Evolutionary conservation across 148 eudicot genomes (phyloP).

Genomic region (Fagopyrum homotropicum): DNA sequence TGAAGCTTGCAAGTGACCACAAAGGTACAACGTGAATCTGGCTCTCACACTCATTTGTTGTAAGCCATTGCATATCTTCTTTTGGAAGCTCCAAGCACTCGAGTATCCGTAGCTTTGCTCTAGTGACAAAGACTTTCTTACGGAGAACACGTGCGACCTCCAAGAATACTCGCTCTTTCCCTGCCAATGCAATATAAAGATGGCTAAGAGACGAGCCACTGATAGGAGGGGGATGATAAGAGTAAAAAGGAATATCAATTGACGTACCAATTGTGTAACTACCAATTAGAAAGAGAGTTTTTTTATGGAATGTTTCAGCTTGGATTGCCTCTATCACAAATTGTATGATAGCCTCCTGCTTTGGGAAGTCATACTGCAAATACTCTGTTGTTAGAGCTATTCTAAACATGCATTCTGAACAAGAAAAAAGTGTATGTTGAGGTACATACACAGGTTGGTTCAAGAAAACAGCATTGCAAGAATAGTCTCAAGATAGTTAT

Average conservation of each 20-base stretch:
- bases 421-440: conserved; percentile 7
- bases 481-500: background rate
- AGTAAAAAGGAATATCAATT: conserved; percentile 7
- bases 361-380: conserved; percentile 92
- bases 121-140: conserved; percentile 62
- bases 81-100: conserved; percentile 66
- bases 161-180: conserved; percentile 81
- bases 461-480: background rate
- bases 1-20: conserved; percentile 95
- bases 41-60: conserved; percentile 69
- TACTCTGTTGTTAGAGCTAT: conserved; percentile 5
- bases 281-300: conserved; percentile 85
- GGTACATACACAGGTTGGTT: conserved; percentile 1
- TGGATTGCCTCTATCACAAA: conserved; percentile 91
- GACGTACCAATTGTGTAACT: conserved; percentile 85
- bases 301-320: conserved; percentile 92
- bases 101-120: conserved; percentile 72
- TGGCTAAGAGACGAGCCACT: background rate
- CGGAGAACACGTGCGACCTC: conserved; percentile 82
- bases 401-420: background rate
- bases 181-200: conserved; percentile 25
- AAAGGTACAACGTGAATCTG: conserved; percentile 92
- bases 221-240: conserved; percentile 5
- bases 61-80: conserved; percentile 87
- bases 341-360: conserved; percentile 86